A percentile compares a stretch with the other conserved stretches of the same genome.
These are phyloP conservation scores for Gyrodon lividus DNA, from an alignment of 768 basidiomycete genomes.

Conservation along the genomic window DNA sequence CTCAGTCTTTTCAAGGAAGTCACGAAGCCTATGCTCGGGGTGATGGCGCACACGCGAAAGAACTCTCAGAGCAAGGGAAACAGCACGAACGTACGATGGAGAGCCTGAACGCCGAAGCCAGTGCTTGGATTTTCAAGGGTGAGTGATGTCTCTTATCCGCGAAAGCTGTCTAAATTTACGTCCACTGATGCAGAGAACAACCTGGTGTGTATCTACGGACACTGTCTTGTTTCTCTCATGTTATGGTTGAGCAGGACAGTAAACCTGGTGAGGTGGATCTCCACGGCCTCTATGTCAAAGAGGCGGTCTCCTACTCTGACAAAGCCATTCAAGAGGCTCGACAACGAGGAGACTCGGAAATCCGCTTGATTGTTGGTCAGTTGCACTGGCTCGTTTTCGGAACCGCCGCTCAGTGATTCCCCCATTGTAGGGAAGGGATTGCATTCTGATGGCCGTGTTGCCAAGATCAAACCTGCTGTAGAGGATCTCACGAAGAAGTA, in stretches of 20 bases:
- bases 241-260: conserved; percentile 48
- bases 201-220: conserved; percentile 39
- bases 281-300: conserved; percentile 92
- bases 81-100: conserved; percentile 77
- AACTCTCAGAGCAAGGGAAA: conserved; percentile 79
- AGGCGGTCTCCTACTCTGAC: conserved; percentile 79
- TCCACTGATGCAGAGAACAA: conserved; percentile 61
- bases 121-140: conserved; percentile 77
- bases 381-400: too few relatives aligned
- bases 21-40: conserved; percentile 72
- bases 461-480: conserved; percentile 91
- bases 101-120: conserved; percentile 74
- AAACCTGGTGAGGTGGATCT: conserved; percentile 78
- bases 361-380: conserved; percentile 85
- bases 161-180: background rate
- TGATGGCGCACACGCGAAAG: conserved; percentile 79
- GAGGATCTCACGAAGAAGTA: conserved; percentile 84
- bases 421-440: conserved; percentile 69
- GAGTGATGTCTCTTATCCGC: conserved; percentile 37
- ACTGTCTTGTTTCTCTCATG: background rate
- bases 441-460: conserved; percentile 72
- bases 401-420: background rate
- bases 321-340: conserved; percentile 67
- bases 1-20: conserved; percentile 62
- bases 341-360: conserved; percentile 54